A percentile compares a stretch with the other conserved stretches of the same genome.
Conservation (phyloP, 2,329 filamentous ascomycete species). For the Phyllachora maydis region DNA sequence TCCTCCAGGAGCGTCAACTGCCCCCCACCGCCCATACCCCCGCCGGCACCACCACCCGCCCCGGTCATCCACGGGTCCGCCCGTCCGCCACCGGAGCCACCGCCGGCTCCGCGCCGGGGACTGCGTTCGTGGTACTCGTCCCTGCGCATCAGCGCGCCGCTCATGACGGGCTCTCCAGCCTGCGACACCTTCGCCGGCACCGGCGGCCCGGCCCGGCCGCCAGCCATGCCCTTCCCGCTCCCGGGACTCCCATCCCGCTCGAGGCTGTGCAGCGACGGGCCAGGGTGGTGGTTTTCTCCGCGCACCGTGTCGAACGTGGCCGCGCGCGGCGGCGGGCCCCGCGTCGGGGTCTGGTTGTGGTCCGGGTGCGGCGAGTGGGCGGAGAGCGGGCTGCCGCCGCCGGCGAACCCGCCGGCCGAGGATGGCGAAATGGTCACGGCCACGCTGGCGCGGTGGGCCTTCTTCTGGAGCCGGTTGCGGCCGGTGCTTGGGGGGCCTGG, state of each 20-base stretch:
- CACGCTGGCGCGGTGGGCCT: conserved; percentile 21
- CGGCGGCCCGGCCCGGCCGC: neutral
- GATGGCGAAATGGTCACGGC: conserved; percentile 10
- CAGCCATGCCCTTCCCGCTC: neutral
- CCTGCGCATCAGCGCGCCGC: conserved; percentile 7
- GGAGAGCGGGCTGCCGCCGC: conserved; percentile 25
- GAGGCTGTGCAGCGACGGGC: no score
- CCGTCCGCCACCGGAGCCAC: neutral
- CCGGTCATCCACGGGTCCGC: conserved; percentile 2
- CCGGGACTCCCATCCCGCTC: no score
- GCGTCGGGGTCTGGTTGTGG: conserved; percentile 23
- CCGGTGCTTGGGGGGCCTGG: conserved; percentile 13
- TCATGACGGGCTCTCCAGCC: conserved; percentile 6
- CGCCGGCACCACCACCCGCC: conserved; percentile 10
- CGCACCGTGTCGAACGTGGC: conserved; percentile 33
- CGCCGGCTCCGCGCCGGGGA: conserved; percentile 2
- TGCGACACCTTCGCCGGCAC: neutral
- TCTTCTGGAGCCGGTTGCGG: conserved; percentile 46
- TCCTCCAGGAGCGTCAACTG: conserved; percentile 47
- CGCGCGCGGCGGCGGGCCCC: conserved; percentile 20
- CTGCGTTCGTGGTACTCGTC: conserved; percentile 12
- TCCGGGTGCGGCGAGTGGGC: conserved; percentile 30
- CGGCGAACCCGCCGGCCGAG: neutral
- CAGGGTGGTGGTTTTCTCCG: no score
- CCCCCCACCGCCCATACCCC: conserved; percentile 18